These are phyloP conservation scores for Phyllosticta citribraziliensis DNA, from an alignment of 2,329 filamentous ascomycete genomes.

Conservation along the genomic window DNA sequence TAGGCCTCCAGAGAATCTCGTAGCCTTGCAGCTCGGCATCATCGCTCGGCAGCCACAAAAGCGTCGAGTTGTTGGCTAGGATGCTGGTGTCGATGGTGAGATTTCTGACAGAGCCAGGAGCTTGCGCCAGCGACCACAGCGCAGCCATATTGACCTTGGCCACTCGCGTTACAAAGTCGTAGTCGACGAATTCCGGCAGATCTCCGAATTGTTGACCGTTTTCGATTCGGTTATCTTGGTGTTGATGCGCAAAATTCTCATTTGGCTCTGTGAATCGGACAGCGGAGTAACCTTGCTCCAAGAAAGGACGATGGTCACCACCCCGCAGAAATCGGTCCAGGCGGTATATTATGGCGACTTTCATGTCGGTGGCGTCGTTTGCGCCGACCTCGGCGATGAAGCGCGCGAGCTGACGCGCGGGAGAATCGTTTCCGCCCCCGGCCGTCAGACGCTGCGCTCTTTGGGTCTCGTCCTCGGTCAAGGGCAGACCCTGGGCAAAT, in stretches of 20 bases:
- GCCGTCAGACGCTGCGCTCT: slow-evolving; percentile 32
- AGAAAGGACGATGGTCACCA: slow-evolving; percentile 48
- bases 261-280: slow-evolving; percentile 49
- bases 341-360: slow-evolving; percentile 46
- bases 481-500: slow-evolving; percentile 42
- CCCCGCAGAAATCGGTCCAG: slow-evolving; percentile 47
- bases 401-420: slow-evolving; percentile 45
- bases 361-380: slow-evolving; percentile 44
- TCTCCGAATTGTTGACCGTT: slow-evolving; percentile 47
- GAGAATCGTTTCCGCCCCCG: slow-evolving; percentile 44
- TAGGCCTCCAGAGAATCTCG: slow-evolving; percentile 48
- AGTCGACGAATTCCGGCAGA: slow-evolving; percentile 48
- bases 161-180: slow-evolving; percentile 44
- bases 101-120: slow-evolving; percentile 41
- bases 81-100: slow-evolving; percentile 39
- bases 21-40: slow-evolving; percentile 37
- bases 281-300: slow-evolving; percentile 45
- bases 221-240: slow-evolving; percentile 43
- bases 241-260: slow-evolving; percentile 49
- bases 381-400: slow-evolving; percentile 47
- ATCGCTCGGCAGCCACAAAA: slow-evolving; percentile 38
- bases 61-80: slow-evolving; percentile 40
- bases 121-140: slow-evolving; percentile 44
- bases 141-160: slow-evolving; percentile 46
- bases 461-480: slow-evolving; percentile 31